phyloP scores from a whole-genome alignment of 2,329 filamentous ascomycete genomes.

The Venturia nashicola region DNA sequence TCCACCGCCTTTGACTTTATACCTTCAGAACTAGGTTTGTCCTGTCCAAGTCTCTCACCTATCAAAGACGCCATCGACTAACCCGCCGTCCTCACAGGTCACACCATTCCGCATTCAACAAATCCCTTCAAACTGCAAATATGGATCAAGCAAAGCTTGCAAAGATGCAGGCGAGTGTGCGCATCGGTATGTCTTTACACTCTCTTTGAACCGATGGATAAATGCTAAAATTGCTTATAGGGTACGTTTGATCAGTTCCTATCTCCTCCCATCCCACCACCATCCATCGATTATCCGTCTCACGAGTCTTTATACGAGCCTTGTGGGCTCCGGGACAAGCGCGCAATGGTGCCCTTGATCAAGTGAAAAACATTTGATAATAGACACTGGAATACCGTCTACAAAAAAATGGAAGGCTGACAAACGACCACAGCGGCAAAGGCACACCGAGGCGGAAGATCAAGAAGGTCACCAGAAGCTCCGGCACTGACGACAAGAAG shows the following conservation, averaged over 20 bases:
- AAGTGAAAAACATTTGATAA: neutral
- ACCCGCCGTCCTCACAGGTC: neutral
- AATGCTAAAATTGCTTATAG: slow-evolving; percentile 4
- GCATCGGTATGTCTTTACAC: slow-evolving; percentile 26
- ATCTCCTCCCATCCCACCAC: neutral
- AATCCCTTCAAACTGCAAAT: slow-evolving; percentile 18
- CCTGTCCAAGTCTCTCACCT: no score
- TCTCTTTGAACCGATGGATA: neutral
- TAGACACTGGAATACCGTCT: neutral
- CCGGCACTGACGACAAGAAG: slow-evolving; percentile 98
- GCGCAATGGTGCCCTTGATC: neutral
- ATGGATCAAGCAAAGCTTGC: slow-evolving; percentile 35
- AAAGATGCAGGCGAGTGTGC: slow-evolving; percentile 31
- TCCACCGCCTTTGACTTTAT: neutral
- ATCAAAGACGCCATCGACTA: neutral
- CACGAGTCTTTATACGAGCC: neutral
- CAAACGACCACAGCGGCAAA: slow-evolving; percentile 60
- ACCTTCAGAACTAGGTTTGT: neutral
- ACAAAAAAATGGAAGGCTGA: neutral
- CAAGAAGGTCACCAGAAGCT: slow-evolving; percentile 92
- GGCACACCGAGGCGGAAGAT: slow-evolving; percentile 94
- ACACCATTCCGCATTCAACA: neutral
- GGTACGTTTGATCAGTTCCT: slow-evolving; percentile 7
- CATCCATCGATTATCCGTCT: neutral
- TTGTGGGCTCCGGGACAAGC: neutral